phyloP scores from a whole-genome alignment of 352 stramenopile species.

The Globisporangium barbulae region DNA sequence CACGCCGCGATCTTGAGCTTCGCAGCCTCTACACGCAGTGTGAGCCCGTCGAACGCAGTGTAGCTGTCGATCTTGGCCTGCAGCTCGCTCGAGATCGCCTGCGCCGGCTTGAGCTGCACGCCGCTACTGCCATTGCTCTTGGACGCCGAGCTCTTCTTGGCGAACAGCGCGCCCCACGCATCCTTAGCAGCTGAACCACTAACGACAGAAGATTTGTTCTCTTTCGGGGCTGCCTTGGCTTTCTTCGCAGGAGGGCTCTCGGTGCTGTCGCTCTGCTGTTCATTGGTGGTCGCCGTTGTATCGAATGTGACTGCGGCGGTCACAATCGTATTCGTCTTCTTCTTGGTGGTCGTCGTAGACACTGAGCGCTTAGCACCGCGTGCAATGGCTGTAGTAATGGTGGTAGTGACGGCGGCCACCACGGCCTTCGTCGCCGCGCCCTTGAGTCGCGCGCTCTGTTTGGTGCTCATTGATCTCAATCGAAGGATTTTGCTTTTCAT shows the following conservation, averaged over 20 bases:
- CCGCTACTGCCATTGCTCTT: background rate
- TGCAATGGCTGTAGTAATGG: background rate
- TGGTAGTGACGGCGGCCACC: background rate
- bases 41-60: constrained; percentile 49
- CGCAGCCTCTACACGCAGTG: constrained; percentile 13
- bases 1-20: constrained; percentile 61
- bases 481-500: background rate
- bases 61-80: constrained; percentile 47
- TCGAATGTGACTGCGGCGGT: background rate
- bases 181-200: constrained; percentile 18
- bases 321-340: constrained; percentile 5
- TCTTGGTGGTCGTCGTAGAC: constrained; percentile 11
- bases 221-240: background rate
- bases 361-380: background rate
- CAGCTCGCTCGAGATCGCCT: constrained; percentile 33
- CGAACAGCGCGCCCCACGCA: constrained; percentile 44
- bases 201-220: background rate
- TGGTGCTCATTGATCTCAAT: constrained; percentile 16
- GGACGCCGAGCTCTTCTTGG: constrained; percentile 13
- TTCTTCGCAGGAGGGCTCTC: constrained; percentile 4
- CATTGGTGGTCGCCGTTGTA: background rate
- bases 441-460: constrained; percentile 36
- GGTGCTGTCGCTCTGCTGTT: background rate
- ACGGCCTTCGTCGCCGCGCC: constrained; percentile 22
- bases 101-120: constrained; percentile 21